A percentile compares a stretch with the other conserved stretches of the same genome.
Conservation (phyloP, 2,329 filamentous ascomycete species). For the Colletotrichum lupini region DNA sequence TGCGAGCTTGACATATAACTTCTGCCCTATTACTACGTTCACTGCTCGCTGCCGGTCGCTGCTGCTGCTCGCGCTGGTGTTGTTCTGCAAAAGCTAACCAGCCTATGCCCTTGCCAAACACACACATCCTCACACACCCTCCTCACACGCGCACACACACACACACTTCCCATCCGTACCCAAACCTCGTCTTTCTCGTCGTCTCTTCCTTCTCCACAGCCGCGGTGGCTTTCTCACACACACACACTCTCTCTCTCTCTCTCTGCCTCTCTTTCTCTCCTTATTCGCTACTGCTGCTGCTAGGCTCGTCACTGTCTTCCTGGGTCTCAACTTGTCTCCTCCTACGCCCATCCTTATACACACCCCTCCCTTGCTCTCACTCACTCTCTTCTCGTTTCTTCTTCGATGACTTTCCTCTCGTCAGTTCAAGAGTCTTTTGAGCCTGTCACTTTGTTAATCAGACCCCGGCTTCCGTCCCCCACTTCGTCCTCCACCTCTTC, state of each 20-base stretch:
- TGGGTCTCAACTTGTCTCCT: constrained; percentile 21
- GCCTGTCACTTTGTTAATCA: constrained; percentile 38
- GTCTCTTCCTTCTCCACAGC: constrained; percentile 34
- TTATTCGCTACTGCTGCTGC: background rate
- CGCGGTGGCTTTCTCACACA: constrained; percentile 10
- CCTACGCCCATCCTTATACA: constrained; percentile 29
- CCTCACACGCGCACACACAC: background rate
- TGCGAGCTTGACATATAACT: constrained; percentile 31
- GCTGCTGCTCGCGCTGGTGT: constrained; percentile 1
- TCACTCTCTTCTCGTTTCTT: constrained; percentile 32
- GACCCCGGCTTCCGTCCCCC: constrained; percentile 37
- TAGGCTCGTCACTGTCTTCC: constrained; percentile 11
- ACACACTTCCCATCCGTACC: constrained; percentile 14
- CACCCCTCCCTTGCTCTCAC: constrained; percentile 25
- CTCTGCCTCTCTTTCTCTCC: constrained; percentile 9
- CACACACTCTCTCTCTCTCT: constrained; percentile 12
- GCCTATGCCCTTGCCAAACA: constrained; percentile 32
- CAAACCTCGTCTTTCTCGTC: constrained; percentile 18
- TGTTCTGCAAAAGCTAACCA: constrained; percentile 22
- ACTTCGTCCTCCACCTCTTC: constrained; percentile 36
- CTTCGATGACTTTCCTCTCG: constrained; percentile 34
- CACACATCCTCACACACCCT: constrained; percentile 17
- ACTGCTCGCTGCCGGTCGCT: constrained; percentile 12
- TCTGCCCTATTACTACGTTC: constrained; percentile 33
- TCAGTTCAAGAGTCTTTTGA: constrained; percentile 32